These are phyloP conservation scores for Plasmodium billcollinsi DNA, from an alignment of 169 alveolate genomes.

Conservation along the genomic window DNA sequence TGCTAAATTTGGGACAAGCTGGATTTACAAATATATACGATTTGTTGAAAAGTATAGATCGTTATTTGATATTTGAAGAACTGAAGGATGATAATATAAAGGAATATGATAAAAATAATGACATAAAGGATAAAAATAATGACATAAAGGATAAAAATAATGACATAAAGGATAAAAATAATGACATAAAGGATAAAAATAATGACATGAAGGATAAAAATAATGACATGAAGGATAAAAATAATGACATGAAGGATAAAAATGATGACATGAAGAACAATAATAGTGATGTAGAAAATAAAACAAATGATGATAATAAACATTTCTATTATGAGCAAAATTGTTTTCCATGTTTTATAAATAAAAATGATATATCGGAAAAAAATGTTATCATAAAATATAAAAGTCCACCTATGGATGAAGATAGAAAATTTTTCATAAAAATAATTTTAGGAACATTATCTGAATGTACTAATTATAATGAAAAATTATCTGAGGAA, in stretches of 20 bases:
- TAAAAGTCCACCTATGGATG: constrained; percentile 52
- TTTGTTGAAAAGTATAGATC: constrained; percentile 30
- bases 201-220: background rate
- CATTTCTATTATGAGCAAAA: background rate
- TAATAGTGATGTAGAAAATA: background rate
- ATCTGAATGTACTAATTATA: constrained; percentile 49
- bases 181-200: background rate
- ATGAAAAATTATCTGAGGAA: constrained; percentile 38
- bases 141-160: too few relatives aligned
- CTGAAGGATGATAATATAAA: background rate
- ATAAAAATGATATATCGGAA: constrained; percentile 12
- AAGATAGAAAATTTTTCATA: constrained; percentile 22
- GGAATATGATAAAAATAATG: background rate
- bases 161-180: too few relatives aligned
- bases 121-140: background rate
- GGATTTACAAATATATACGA: constrained; percentile 57
- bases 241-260: background rate
- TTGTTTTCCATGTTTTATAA: too few relatives aligned
- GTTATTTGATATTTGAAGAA: constrained; percentile 46
- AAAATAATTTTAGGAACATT: constrained; percentile 52
- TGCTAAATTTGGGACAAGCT: constrained; percentile 42
- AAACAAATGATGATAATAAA: background rate
- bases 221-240: background rate
- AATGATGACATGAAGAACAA: too few relatives aligned
- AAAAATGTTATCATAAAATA: constrained; percentile 45